Percentiles rank a stretch among this genome's conserved stretches.
phyloP scores from a whole-genome alignment of 108 stramenopile genomes.

The Fragilaria crotonensis region DNA sequence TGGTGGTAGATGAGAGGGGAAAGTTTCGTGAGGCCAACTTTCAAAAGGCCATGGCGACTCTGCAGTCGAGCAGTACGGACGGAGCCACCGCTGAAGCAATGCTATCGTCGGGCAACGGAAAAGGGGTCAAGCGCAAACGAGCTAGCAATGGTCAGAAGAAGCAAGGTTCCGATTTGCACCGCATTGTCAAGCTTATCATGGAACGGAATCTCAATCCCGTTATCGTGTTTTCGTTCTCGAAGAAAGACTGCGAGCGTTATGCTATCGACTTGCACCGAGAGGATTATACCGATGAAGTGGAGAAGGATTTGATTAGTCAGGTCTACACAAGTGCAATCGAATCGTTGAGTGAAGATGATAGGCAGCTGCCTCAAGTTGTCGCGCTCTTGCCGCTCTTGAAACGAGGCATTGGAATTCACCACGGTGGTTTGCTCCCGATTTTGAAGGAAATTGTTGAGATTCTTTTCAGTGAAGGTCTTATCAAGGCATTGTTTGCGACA shows the following conservation, averaged over 20 bases:
- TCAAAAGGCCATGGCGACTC: conserved; percentile 87
- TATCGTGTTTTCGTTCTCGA: conserved; percentile 97
- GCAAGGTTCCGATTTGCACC: conserved; percentile 75
- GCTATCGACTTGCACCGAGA: conserved; percentile 86
- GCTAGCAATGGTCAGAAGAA: conserved; percentile 19
- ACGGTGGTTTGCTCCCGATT: conserved; percentile 98
- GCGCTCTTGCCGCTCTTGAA: conserved; percentile 93
- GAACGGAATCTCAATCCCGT: conserved; percentile 91
- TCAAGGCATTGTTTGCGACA: conserved; percentile 97
- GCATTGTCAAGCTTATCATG: conserved; percentile 96
- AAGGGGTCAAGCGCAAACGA: conserved; percentile 56
- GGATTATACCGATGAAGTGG: conserved; percentile 95
- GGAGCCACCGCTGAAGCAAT: conserved; percentile 58
- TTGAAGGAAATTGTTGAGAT: conserved; percentile 99
- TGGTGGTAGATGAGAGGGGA: conserved; percentile 97
- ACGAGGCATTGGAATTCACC: conserved; percentile 97
- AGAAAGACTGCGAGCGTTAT: conserved; percentile 94
- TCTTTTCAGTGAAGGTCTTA: conserved; percentile 93
- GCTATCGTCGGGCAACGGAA: conserved; percentile 54
- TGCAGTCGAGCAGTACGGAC: conserved; percentile 48
- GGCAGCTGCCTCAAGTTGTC: conserved; percentile 90
- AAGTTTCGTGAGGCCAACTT: conserved; percentile 94
- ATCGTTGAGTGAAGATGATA: conserved; percentile 92
- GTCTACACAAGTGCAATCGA: conserved; percentile 96
- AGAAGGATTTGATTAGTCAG: conserved; percentile 91